Evolutionary conservation across 441 rosid genomes (phyloP), one percentile per base, ranked within the genome.

Genomic region (Cnidoscolus chayamansa): DNA sequence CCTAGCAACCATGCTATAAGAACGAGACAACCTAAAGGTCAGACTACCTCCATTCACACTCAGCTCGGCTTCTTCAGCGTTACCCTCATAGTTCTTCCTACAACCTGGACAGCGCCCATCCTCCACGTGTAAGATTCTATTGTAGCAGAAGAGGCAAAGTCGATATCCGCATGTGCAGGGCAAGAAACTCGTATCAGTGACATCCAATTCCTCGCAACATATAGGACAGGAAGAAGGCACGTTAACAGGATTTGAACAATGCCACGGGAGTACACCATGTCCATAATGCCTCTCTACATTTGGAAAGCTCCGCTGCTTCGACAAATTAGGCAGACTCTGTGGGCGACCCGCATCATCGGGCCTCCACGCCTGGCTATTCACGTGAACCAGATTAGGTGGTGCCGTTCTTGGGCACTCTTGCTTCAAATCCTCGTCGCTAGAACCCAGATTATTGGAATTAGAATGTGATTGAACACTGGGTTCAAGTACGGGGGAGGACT

Each of bases 81-180:
- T 83, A 66, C 64, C 86, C 59, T 84, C 83, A 56, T 94, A 94
- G 0, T 86, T 90, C 79, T 92, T 89, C 83, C 98, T 86, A 79
- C 98, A 94, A 67, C 92, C 94, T 1, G 98, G 98, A 83, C 98
- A 94, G 60, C 97, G 95, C 16, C 92, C 93, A 81, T 94, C 96
- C 74, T 81, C 94, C 1, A 49, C 74, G 77, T 94, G 93, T 20
- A 87, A 89, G 61, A 94, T 94, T 76, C 90, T 89, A 87, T 92
- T 90, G 85, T 94, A 90, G 79, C 98, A 94, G 84, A 94, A 94
- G 69, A 94, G 90, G 59, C 98, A 94, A 63, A 94, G 93, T 66
- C 88, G 87, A 77, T 90, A 94, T 57, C 98, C 97, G 50, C 98
- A 94, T 37, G 80, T 80, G 73, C 98, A 94, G 12, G 98, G 98